phyloP scores from a whole-genome alignment of 305 asterid genomes.

The Fraxinus floribunda region DNA sequence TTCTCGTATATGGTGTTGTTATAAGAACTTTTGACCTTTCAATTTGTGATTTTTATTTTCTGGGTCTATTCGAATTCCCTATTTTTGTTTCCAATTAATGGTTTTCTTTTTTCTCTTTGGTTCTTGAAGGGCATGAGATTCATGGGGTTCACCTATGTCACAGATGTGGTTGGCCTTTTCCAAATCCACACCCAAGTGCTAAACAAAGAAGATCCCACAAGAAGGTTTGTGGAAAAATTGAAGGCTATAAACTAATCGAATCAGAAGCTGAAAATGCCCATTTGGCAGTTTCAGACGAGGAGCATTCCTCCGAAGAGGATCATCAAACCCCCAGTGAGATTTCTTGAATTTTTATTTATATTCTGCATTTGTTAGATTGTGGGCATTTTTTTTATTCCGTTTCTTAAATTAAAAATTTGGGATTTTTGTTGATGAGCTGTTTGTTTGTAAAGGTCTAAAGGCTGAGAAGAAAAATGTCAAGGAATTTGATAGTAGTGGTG shows the following conservation, averaged over 20 bases:
- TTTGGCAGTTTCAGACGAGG: slow-evolving; percentile 55
- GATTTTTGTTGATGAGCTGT: neutral
- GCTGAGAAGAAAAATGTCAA: slow-evolving; percentile 31
- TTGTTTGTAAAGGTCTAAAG: slow-evolving; percentile 49
- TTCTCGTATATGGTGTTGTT: neutral
- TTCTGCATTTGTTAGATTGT: neutral
- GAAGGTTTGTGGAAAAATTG: slow-evolving; percentile 74
- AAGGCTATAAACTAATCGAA: slow-evolving; percentile 52
- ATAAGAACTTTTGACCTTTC: neutral
- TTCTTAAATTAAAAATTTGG: neutral
- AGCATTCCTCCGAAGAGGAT: slow-evolving; percentile 53
- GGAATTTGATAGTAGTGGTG: slow-evolving; percentile 38
- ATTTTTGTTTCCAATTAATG: slow-evolving; percentile 2
- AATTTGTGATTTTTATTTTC: neutral
- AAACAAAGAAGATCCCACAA: slow-evolving; percentile 86
- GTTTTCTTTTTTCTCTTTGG: slow-evolving; percentile 12
- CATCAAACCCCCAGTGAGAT: slow-evolving; percentile 59
- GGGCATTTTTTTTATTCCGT: neutral
- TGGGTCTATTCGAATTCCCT: neutral
- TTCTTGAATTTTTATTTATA: neutral
- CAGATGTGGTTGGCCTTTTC: slow-evolving; percentile 95
- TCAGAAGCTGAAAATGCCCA: slow-evolving; percentile 36
- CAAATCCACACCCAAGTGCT: slow-evolving; percentile 87
- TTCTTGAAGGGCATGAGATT: slow-evolving; percentile 56
- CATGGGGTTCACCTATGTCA: slow-evolving; percentile 58